Evolutionary conservation across 371 early-diverging fungal species (phyloP).

Genomic region (Mortierella sp.): DNA sequence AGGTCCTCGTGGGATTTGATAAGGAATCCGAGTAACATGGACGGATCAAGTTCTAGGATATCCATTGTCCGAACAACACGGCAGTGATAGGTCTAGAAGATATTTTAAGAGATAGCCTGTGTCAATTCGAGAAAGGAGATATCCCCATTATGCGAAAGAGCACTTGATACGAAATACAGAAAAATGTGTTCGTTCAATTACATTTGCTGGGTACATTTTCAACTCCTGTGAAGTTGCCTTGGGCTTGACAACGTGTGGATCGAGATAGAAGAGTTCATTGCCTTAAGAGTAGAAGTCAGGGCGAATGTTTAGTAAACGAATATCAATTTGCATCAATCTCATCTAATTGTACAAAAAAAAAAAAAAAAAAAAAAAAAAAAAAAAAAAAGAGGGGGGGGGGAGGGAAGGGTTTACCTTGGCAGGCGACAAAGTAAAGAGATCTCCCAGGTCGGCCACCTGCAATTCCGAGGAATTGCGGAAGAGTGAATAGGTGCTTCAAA

Average conservation of each 20-base stretch:
- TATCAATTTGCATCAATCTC: too few species aligned
- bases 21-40: constrained; percentile 91
- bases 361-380: background rate
- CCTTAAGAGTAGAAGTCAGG: too few species aligned
- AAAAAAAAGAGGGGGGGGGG: constrained; percentile 54
- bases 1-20: constrained; percentile 66
- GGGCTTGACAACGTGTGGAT: constrained; percentile 86
- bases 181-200: constrained; percentile 9
- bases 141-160: too few species aligned
- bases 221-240: constrained; percentile 59
- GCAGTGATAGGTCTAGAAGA: constrained; percentile 77
- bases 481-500: constrained; percentile 67
- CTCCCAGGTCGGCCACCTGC: constrained; percentile 65
- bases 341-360: too few species aligned
- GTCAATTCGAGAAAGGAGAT: background rate
- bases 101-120: too few species aligned
- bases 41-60: constrained; percentile 84
- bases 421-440: constrained; percentile 1
- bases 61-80: constrained; percentile 68
- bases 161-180: too few species aligned
- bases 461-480: constrained; percentile 85
- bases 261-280: constrained; percentile 82
- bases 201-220: constrained; percentile 54
- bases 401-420: constrained; percentile 62
- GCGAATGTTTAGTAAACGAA: too few species aligned